Conservation (phyloP, 2,329 filamentous ascomycete genomes). For the Aspergillus proliferans region DNA sequence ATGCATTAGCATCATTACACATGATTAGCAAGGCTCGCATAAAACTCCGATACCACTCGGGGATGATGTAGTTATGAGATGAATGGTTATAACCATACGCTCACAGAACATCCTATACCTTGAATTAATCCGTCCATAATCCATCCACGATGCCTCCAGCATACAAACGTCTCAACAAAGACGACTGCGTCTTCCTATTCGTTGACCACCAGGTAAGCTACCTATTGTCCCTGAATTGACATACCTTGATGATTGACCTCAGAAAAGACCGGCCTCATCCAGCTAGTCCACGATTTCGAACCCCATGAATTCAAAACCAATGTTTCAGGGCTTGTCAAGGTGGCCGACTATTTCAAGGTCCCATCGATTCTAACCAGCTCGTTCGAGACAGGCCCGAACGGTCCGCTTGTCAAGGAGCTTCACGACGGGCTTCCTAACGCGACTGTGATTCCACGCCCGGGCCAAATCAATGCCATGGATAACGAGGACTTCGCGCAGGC, state of each 20-base stretch:
- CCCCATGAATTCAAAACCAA: conserved; percentile 59
- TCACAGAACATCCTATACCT: too few species aligned
- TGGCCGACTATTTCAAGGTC: conserved; percentile 61
- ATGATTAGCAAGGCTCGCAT: too few species aligned
- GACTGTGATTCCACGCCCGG: conserved; percentile 60
- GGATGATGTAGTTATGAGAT: too few species aligned
- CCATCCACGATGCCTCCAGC: background rate
- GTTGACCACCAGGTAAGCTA: conserved; percentile 25
- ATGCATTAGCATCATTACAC: too few species aligned
- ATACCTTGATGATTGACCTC: background rate
- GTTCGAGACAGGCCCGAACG: conserved; percentile 64
- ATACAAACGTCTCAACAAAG: background rate
- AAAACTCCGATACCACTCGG: too few species aligned
- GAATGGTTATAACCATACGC: too few species aligned
- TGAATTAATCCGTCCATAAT: background rate
- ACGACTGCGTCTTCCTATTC: conserved; percentile 14
- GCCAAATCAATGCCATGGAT: conserved; percentile 74
- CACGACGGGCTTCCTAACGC: conserved; percentile 60
- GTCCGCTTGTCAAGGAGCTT: conserved; percentile 64
- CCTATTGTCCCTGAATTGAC: conserved; percentile 2
- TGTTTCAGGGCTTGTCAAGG: conserved; percentile 60
- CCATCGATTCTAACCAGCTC: conserved; percentile 67
- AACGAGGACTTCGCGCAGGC: conserved; percentile 62
- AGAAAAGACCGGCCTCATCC: conserved; percentile 20
- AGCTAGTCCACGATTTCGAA: conserved; percentile 59